These are phyloP conservation scores for Cordyceps cicadae DNA, from an alignment of 2,329 filamentous ascomycete genomes.

Conservation along the genomic window DNA sequence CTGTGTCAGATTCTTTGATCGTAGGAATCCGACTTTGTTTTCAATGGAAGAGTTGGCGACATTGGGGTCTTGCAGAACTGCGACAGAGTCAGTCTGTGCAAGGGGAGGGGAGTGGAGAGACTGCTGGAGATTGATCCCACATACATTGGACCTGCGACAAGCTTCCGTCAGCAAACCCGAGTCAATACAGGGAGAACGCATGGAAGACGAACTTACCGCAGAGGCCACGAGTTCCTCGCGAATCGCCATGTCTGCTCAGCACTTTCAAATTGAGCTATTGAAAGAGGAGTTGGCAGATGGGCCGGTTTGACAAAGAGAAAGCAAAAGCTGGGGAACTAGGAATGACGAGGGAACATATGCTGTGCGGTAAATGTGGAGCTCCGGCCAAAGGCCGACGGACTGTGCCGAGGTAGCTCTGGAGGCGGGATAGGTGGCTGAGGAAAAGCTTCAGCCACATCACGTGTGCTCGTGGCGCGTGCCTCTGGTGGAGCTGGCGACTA, in stretches of 20 bases:
- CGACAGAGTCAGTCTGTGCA: slow-evolving; percentile 16
- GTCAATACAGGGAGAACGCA: neutral
- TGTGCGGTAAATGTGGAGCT: slow-evolving; percentile 20
- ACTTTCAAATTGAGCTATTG: neutral
- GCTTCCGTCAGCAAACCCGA: slow-evolving; percentile 7
- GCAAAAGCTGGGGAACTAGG: slow-evolving; percentile 8
- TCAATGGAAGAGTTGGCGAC: slow-evolving; percentile 86
- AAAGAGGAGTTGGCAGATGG: neutral
- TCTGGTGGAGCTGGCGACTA: too few species aligned
- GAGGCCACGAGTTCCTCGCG: slow-evolving; percentile 88
- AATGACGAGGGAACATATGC: slow-evolving; percentile 23
- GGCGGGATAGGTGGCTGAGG: neutral
- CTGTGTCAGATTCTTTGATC: slow-evolving; percentile 93
- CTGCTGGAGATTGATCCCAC: slow-evolving; percentile 17
- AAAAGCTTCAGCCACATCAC: slow-evolving; percentile 15
- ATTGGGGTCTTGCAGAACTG: slow-evolving; percentile 89
- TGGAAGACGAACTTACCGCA: slow-evolving; percentile 45
- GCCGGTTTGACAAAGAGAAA: slow-evolving; percentile 7
- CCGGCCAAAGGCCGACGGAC: slow-evolving; percentile 18
- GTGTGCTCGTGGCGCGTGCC: slow-evolving; percentile 16
- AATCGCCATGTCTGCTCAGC: slow-evolving; percentile 57
- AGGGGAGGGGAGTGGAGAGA: neutral
- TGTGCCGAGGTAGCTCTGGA: slow-evolving; percentile 20
- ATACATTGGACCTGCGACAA: slow-evolving; percentile 34
- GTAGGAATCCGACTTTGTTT: slow-evolving; percentile 84